Evolutionary conservation across 106 monocot species (phyloP), one percentile per base, ranked within the genome.

Genomic region (Alisma plantagoaquatica): DNA sequence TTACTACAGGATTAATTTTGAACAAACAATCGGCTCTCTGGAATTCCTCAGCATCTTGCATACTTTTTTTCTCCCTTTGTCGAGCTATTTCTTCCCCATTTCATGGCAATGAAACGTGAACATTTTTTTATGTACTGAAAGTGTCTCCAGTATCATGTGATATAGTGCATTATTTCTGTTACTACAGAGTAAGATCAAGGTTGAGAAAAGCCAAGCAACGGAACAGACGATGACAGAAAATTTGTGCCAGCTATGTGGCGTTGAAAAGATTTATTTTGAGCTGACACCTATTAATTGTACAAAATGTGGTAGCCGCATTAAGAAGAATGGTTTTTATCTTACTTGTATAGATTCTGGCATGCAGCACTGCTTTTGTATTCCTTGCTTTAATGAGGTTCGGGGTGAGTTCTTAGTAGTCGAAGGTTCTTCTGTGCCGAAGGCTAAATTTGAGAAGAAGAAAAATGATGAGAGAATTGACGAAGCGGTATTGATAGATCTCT

Each of bases 381-480:
- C 76, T 15, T 90, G 83, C 49, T 83, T 76, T 49, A 83, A 90
- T 51, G 83, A 83, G 23, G 70, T 71, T 24, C 79, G 83, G 46
- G 82, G 87, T 57, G 83, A 90, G 29, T 63, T 73, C 57, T 76
- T 90, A 43, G 71, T 71, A 19, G 76, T 74, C 22, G 89, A 90
- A 54, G 80, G 83, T 54, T 38, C 55, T 19, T 11, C 41, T 16
- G 60, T 61, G 51, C 48, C 47, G 10, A 90, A 90, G 49, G 50
- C 73, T 33, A 79, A 54, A 63, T 60, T 90, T 57, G 83, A 90
- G 70, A 90, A 90, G 53, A 90, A 80, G 71, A 83, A 59, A 68
- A 90, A 90, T 54, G 83, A 80, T 64, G 79, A 90, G 61, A 83
- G 83, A 77, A 77, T 74, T 53, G 89, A 83, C 66, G 89, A 90